These are phyloP conservation scores for Biancaea sappan DNA, from an alignment of 306 rosid species.

Conservation along the genomic window DNA sequence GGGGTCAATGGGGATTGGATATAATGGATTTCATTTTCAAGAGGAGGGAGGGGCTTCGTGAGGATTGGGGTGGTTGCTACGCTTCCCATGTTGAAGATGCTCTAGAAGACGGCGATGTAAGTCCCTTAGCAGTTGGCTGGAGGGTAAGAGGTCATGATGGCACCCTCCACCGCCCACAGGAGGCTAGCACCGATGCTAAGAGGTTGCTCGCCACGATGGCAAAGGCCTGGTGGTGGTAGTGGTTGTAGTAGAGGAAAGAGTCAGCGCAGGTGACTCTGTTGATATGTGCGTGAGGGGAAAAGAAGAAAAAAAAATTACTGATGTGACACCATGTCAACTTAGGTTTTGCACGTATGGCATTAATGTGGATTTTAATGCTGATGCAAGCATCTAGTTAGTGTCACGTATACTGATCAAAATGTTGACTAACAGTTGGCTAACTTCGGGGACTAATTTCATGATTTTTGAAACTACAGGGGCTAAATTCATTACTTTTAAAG, in stretches of 20 bases:
- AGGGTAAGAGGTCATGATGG: constrained; percentile 95
- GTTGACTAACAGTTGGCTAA: no score
- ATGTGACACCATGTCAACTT: no score
- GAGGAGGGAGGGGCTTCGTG: constrained; percentile 71
- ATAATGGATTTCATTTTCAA: constrained; percentile 79
- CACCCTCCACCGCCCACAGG: constrained; percentile 86
- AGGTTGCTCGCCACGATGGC: constrained; percentile 65
- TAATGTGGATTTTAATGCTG: no score
- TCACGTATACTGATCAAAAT: no score
- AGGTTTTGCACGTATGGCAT: no score
- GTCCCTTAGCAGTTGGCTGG: constrained; percentile 76
- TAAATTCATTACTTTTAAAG: no score
- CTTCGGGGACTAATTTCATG: no score
- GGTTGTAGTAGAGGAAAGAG: constrained; percentile 94
- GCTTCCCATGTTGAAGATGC: constrained; percentile 80
- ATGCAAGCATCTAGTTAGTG: no score
- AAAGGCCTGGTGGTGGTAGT: constrained; percentile 60
- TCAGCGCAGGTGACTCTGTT: constrained; percentile 76
- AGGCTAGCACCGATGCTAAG: constrained; percentile 83
- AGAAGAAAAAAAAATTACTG: no score
- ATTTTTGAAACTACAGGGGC: no score
- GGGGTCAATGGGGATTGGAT: constrained; percentile 84
- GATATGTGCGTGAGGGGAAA: no score
- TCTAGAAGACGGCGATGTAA: constrained; percentile 85
- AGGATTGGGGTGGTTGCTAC: constrained; percentile 63